Evolutionary conservation across 2,329 filamentous ascomycete species (phyloP).

Genomic region (Calonectria multiphialidica): DNA sequence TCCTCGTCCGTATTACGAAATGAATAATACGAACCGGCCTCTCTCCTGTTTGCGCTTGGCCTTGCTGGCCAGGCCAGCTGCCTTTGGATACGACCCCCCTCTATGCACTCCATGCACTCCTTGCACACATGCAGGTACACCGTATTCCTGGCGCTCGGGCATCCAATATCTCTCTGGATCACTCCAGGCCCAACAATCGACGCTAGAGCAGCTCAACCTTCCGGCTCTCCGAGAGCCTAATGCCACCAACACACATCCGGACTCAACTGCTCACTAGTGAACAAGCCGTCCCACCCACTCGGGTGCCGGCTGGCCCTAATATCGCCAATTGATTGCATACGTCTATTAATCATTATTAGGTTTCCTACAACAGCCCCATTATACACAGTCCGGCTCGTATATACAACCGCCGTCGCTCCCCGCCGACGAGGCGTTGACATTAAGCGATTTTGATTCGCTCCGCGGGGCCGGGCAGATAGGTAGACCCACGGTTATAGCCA

Average conservation of each 20-base stretch:
- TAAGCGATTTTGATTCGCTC: background rate
- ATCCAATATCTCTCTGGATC: background rate
- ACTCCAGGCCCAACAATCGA: background rate
- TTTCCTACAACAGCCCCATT: constrained; percentile 25
- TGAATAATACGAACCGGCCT: background rate
- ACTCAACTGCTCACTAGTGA: background rate
- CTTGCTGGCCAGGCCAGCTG: background rate
- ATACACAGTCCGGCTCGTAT: constrained; percentile 25
- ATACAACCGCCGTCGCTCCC: constrained; percentile 5
- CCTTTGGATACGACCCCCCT: background rate
- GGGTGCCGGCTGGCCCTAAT: background rate
- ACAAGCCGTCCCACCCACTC: background rate
- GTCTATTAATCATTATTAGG: constrained; percentile 46
- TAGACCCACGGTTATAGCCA: background rate
- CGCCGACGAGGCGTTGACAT: background rate
- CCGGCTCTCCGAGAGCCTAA: background rate
- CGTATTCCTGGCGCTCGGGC: background rate
- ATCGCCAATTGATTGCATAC: constrained; percentile 9
- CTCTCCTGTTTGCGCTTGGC: no score
- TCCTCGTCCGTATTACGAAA: background rate
- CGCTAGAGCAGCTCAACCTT: background rate
- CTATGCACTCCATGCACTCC: background rate
- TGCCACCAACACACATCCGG: background rate
- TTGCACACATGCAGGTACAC: background rate
- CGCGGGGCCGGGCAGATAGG: background rate